phyloP scores from a whole-genome alignment of 306 rosid species.

The Boehmeria nivea region DNA sequence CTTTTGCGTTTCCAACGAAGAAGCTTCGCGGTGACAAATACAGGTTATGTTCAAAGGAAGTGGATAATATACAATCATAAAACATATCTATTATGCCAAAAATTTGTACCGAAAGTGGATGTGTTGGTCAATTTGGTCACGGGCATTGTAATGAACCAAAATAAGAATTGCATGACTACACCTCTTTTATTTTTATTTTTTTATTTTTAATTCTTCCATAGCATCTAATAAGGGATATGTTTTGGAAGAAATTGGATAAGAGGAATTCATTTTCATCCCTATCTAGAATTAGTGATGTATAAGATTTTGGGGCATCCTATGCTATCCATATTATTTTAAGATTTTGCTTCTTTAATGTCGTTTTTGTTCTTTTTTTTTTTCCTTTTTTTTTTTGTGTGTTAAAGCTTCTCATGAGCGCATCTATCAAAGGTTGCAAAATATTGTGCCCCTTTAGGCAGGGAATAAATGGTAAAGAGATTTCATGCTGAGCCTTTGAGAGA shows the following conservation, averaged over 20 bases:
- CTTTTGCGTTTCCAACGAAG: slow-evolving; percentile 24
- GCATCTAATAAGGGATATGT: slow-evolving; percentile 16
- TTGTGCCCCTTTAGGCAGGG: neutral
- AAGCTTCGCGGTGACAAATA: slow-evolving; percentile 28
- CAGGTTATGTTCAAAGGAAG: slow-evolving; percentile 6
- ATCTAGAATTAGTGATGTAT: slow-evolving; percentile 4
- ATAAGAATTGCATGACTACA: slow-evolving; percentile 33
- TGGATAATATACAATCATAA: too few relatives aligned
- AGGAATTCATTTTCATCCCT: slow-evolving; percentile 16
- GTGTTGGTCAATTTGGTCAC: slow-evolving; percentile 38
- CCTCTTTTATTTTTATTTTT: slow-evolving; percentile 4
- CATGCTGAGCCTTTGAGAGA: slow-evolving; percentile 8
- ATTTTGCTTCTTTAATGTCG: neutral
- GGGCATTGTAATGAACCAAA: slow-evolving; percentile 28
- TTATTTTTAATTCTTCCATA: neutral
- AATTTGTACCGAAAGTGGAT: slow-evolving; percentile 23
- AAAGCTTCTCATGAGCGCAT: neutral
- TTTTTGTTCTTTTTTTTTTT: too few relatives aligned
- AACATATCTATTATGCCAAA: too few relatives aligned
- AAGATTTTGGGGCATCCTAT: slow-evolving; percentile 15
- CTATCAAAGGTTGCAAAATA: neutral
- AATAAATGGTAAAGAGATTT: neutral
- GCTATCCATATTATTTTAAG: neutral
- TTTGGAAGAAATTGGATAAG: slow-evolving; percentile 40
- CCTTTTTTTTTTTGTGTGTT: neutral